phyloP scores from a whole-genome alignment of 2,329 filamentous ascomycete genomes.

The Ascochyta pisi region DNA sequence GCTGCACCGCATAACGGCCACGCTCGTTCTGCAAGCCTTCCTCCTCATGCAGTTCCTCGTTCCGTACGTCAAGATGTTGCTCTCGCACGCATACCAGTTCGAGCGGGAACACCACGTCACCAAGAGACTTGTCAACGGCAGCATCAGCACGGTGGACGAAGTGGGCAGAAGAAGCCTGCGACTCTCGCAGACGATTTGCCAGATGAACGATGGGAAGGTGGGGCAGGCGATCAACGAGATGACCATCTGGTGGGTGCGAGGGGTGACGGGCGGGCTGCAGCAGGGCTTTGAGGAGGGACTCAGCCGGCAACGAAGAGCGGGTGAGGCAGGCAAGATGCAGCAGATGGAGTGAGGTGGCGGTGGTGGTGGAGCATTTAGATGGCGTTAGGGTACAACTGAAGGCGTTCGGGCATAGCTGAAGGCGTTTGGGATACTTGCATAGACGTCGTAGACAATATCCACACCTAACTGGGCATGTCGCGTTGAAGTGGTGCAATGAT shows the following conservation, averaged over 20 bases:
- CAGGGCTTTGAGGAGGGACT: conserved; percentile 66
- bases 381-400: background rate
- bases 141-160: conserved; percentile 61
- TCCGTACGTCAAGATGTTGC: conserved; percentile 65
- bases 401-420: background rate
- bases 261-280: conserved; percentile 70
- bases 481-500: background rate
- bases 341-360: conserved; percentile 3
- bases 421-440: background rate
- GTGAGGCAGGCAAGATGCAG: conserved; percentile 9
- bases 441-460: no score
- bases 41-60: conserved; percentile 66
- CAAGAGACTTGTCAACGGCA: conserved; percentile 61
- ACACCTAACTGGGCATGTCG: no score
- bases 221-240: conserved; percentile 64
- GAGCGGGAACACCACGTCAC: conserved; percentile 72
- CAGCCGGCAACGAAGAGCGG: conserved; percentile 5
- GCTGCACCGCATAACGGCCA: conserved; percentile 65
- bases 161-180: conserved; percentile 61
- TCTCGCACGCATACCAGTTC: conserved; percentile 64
- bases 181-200: conserved; percentile 63
- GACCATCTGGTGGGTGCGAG: conserved; percentile 67
- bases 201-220: conserved; percentile 70
- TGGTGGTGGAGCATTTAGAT: background rate
- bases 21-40: conserved; percentile 64